phyloP scores from a whole-genome alignment of 2,329 filamentous ascomycete species.

The Alternaria incomplexa region DNA sequence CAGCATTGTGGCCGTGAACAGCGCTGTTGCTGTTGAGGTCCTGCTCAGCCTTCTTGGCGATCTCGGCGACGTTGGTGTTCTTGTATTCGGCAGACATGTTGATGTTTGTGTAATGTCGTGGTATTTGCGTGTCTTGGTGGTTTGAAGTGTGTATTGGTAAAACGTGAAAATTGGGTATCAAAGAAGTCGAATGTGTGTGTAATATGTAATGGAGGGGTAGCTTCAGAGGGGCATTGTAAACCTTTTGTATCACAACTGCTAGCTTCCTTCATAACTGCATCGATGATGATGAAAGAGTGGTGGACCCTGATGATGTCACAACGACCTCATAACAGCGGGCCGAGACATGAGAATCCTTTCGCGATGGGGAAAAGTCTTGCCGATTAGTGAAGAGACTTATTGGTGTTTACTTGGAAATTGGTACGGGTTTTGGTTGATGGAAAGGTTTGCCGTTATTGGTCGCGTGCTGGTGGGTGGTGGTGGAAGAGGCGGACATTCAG shows the following conservation, averaged over 20 bases:
- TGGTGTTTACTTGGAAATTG: neutral
- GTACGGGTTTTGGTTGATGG: neutral
- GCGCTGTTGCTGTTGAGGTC: slow-evolving; percentile 55
- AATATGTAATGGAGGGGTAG: neutral
- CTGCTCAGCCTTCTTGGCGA: slow-evolving; percentile 57
- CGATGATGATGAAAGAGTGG: slow-evolving; percentile 11
- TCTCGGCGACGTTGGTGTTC: slow-evolving; percentile 49
- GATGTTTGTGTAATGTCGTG: too few species aligned
- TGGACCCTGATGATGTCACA: slow-evolving; percentile 27
- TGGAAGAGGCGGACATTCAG: neutral
- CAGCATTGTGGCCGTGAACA: slow-evolving; percentile 45
- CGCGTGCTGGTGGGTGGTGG: neutral
- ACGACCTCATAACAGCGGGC: slow-evolving; percentile 22
- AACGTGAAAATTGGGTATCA: neutral
- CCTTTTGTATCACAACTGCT: neutral
- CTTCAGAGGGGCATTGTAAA: neutral
- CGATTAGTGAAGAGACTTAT: neutral
- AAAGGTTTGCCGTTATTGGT: neutral
- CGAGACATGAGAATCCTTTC: neutral
- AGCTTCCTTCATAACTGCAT: too few species aligned
- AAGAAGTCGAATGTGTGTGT: neutral
- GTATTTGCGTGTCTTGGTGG: too few species aligned
- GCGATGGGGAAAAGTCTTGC: neutral
- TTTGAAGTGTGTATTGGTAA: neutral
- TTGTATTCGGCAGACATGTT: slow-evolving; percentile 54